Base-by-base conservation (phyloP, 192 early-diverging fungal genomes). In the Umbelopsis isabellina region DNA sequence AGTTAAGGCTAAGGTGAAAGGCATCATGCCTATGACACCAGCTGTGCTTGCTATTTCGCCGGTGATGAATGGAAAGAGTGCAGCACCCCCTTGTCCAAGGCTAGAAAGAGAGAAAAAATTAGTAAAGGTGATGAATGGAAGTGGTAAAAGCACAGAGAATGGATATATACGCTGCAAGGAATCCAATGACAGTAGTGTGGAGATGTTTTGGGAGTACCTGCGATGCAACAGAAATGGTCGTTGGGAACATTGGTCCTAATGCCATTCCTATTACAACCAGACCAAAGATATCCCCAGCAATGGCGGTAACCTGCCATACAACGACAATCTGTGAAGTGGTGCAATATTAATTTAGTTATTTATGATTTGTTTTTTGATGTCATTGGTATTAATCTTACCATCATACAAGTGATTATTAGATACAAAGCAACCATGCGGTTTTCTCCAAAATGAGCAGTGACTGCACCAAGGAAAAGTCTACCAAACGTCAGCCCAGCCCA, bases 221-320 rank as follows among this genome's bases (percentile, higher is more conserved):
- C 35, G 75, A 77, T 30, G 67, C 68, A 18, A 77, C 18, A 37
- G 71, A 49, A 18, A 77, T 65, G 0, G 55, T 66, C 0, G 67
- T 69, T n/a, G 75, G 75, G 18, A 69, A 77, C 48, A 77, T 69
- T 8, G 75, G 75, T 11, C 75, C 75, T 33, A 77, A 35, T 27
- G 65, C 49, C 21, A 77, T 72, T 8, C 75, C 75, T n/a, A 70
- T 10, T 1, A 72, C 33, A 47, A 72, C n/a, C 1, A 69, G 41
- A 22, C 35, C 68, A 65, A 50, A 35, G 1, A 69, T 11, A 18
- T 61, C 55, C 1, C 27, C 55, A 27, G 55, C 30, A n/a, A 61
- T 61, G 1, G 55, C 27, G 30, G 55, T 61, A 12, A 30, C 55
- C 30, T 61, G 55, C 55, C 55, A 61, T 4, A 61, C 33, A 35